A percentile compares a stretch with the other conserved stretches of the same genome.
Conservation (phyloP, 208 protist species). For the Acanthamoeba divionensis region DNA sequence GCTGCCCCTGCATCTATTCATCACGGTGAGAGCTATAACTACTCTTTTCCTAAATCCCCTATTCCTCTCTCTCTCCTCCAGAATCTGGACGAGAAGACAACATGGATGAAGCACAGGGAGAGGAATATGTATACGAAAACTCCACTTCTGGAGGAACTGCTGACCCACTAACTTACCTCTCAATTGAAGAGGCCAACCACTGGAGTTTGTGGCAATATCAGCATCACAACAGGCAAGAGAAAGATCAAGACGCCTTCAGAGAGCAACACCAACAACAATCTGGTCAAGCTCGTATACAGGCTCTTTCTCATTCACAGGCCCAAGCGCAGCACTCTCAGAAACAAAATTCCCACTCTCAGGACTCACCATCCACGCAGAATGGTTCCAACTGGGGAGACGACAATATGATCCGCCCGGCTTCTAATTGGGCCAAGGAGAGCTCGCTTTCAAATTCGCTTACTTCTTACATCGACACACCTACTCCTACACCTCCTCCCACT, state of each 20-base stretch:
- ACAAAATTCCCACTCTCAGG: not conserved
- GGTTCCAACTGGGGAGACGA: no score
- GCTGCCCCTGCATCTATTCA: not conserved
- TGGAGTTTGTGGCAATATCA: conserved; percentile 10
- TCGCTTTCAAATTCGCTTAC: no score
- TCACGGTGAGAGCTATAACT: not conserved
- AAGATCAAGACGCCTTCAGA: not conserved
- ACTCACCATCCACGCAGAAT: not conserved
- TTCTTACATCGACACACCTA: no score
- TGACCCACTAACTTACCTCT: not conserved
- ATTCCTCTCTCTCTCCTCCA: not conserved
- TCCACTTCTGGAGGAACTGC: not conserved
- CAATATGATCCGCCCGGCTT: no score
- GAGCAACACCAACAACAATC: not conserved
- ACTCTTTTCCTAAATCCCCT: not conserved
- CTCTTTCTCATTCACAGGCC: not conserved
- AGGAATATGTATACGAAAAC: not conserved
- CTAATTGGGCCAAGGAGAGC: no score
- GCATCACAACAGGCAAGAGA: not conserved
- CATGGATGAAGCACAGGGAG: not conserved
- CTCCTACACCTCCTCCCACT: no score
- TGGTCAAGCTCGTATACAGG: not conserved
- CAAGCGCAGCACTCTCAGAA: not conserved
- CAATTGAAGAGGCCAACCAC: conserved; percentile 21
- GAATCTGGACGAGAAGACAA: not conserved